Conservation (phyloP, 129 eudicot genomes). For the Scalesia atractyloides region DNA sequence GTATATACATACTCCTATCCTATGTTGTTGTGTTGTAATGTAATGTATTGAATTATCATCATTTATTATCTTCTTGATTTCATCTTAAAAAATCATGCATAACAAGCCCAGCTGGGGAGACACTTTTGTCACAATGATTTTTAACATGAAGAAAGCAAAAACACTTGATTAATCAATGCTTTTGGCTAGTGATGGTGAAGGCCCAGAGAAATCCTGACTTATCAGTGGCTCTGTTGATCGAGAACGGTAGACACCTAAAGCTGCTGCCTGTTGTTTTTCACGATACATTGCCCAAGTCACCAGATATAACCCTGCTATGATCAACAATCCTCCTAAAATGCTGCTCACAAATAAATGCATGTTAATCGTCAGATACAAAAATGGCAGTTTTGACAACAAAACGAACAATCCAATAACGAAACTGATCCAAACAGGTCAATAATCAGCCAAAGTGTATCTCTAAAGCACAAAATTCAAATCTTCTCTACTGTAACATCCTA, state of each 20-base stretch:
- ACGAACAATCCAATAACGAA: background rate
- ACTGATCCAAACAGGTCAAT: background rate
- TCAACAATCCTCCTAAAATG: constrained; percentile 76
- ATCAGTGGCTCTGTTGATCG: constrained; percentile 61
- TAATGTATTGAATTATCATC: too few relatives aligned
- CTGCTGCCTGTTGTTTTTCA: constrained; percentile 61
- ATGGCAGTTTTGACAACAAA: background rate
- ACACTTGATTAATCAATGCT: constrained; percentile 40
- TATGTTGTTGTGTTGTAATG: too few relatives aligned
- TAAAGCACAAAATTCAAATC: background rate
- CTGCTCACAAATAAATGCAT: constrained; percentile 45
- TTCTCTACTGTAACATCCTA: background rate
- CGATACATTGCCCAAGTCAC: constrained; percentile 89
- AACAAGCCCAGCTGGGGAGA: too few relatives aligned
- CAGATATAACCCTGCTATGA: constrained; percentile 81
- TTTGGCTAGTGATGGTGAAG: constrained; percentile 52
- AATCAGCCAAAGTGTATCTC: background rate
- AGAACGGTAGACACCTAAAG: constrained; percentile 31
- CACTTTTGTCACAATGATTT: background rate
- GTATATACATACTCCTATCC: too few relatives aligned
- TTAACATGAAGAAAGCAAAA: background rate
- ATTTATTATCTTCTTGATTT: too few relatives aligned
- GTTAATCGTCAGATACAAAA: constrained; percentile 19
- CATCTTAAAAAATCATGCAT: too few relatives aligned
- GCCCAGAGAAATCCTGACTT: constrained; percentile 51